phyloP scores from a whole-genome alignment of 2,329 filamentous ascomycete species.

The Daldinia sp. region DNA sequence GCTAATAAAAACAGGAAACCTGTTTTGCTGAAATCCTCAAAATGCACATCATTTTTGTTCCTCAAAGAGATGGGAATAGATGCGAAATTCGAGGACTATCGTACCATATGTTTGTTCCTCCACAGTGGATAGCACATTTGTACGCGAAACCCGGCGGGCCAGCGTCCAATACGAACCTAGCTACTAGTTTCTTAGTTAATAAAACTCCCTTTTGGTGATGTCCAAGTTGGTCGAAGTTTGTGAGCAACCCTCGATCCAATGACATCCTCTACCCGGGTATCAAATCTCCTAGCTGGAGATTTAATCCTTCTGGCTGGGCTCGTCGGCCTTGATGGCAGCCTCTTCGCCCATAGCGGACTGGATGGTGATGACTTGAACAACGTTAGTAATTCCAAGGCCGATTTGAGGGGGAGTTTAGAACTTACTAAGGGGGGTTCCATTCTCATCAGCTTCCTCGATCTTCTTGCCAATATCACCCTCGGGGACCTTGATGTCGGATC shows the following conservation, averaged over 20 bases:
- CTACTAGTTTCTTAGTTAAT: conserved; percentile 38
- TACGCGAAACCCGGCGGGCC: conserved; percentile 40
- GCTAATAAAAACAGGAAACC: conserved; percentile 47
- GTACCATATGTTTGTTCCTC: conserved; percentile 22
- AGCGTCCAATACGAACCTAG: conserved; percentile 25
- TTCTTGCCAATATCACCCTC: conserved; percentile 88
- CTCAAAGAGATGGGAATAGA: conserved; percentile 40
- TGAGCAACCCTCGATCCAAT: conserved; percentile 11
- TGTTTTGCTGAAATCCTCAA: conserved; percentile 46
- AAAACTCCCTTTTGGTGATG: conserved; percentile 21
- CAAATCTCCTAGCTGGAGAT: conserved; percentile 25
- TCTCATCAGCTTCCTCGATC: conserved; percentile 81
- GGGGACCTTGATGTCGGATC: conserved; percentile 91
- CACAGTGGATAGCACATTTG: conserved; percentile 39
- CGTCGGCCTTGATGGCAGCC: conserved; percentile 90
- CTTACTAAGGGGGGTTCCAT: conserved; percentile 96
- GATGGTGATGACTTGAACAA: conserved; percentile 80
- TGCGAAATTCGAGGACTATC: conserved; percentile 29
- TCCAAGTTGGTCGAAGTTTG: conserved; percentile 27
- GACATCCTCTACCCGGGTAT: conserved; percentile 21
- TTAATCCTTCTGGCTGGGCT: conserved; percentile 69
- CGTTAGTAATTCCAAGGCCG: conserved; percentile 35
- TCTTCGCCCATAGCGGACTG: conserved; percentile 97
- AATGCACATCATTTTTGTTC: conserved; percentile 34
- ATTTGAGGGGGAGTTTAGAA: conserved; percentile 39